A percentile compares a stretch with the other conserved stretches of the same genome.
These are phyloP conservation scores for Prunus dulcis DNA, from an alignment of 306 rosid genomes.

Conservation along the genomic window DNA sequence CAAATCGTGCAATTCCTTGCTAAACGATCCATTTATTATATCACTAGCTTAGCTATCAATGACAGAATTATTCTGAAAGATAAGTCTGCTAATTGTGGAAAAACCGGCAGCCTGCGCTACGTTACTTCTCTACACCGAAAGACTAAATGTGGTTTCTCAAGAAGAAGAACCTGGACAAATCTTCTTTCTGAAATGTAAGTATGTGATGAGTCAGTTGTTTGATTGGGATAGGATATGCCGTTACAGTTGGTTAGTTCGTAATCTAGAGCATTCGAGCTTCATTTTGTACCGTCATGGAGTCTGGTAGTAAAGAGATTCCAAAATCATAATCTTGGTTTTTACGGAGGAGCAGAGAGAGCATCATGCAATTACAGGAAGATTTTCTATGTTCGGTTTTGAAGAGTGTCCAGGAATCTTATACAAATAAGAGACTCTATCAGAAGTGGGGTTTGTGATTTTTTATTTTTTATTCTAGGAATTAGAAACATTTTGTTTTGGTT, in stretches of 20 bases:
- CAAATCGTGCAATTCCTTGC: too few relatives aligned
- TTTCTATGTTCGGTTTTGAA: background rate
- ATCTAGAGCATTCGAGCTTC: background rate
- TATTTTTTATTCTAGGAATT: background rate
- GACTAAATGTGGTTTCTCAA: background rate
- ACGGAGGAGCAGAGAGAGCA: background rate
- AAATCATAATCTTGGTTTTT: background rate
- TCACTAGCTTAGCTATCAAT: background rate
- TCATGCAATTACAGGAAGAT: background rate
- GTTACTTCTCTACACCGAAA: too few relatives aligned
- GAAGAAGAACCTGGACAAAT: background rate
- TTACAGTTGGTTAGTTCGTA: background rate
- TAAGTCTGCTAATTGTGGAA: background rate
- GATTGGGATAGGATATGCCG: background rate
- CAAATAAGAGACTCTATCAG: background rate
- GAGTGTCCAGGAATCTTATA: background rate
- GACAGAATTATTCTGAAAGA: background rate
- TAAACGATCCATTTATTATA: too few relatives aligned
- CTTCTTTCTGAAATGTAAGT: background rate
- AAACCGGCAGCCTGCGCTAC: background rate
- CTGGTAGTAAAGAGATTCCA: background rate
- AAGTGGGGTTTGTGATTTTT: background rate
- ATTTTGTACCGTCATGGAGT: background rate
- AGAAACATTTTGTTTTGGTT: too few relatives aligned
- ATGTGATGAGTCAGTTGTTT: background rate